Percentiles rank a stretch among this genome's conserved stretches.
Evolutionary conservation across 306 rosid genomes (phyloP).

Genomic region (Canavalia ensiformis): DNA sequence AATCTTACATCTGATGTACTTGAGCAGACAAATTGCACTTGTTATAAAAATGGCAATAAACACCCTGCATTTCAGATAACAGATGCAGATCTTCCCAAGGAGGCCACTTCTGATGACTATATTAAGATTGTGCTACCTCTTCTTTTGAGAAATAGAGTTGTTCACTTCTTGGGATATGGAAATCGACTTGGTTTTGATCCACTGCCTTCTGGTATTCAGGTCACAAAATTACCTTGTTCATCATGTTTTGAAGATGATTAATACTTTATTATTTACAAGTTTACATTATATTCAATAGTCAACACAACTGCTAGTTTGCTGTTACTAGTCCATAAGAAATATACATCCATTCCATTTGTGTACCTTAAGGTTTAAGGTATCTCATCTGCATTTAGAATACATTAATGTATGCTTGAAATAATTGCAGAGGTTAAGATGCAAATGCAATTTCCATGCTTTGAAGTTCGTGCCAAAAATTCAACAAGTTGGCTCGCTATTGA

Average conservation of each 20-base stretch:
- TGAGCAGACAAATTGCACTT: slow-evolving; percentile 10
- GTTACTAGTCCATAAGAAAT: too few species aligned
- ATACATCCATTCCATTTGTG: background rate
- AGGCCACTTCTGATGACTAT: slow-evolving; percentile 82
- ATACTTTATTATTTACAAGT: slow-evolving; percentile 26
- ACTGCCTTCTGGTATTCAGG: slow-evolving; percentile 84
- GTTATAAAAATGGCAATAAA: slow-evolving; percentile 37
- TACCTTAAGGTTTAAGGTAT: background rate
- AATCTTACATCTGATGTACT: slow-evolving; percentile 36
- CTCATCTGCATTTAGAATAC: background rate
- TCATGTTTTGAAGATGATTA: slow-evolving; percentile 28
- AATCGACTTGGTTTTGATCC: slow-evolving; percentile 97
- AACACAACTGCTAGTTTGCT: background rate
- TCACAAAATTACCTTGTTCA: slow-evolving; percentile 37
- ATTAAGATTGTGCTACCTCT: slow-evolving; percentile 71
- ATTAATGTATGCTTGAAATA: slow-evolving; percentile 23
- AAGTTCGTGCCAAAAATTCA: slow-evolving; percentile 83
- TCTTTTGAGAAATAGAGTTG: slow-evolving; percentile 72
- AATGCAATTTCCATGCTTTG: slow-evolving; percentile 94
- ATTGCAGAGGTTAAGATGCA: slow-evolving; percentile 90
- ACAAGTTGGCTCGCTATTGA: slow-evolving; percentile 72
- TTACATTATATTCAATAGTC: slow-evolving; percentile 13
- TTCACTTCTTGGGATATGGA: slow-evolving; percentile 92
- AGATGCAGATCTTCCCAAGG: slow-evolving; percentile 88
- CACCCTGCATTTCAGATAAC: slow-evolving; percentile 72